Base-by-base conservation (phyloP, 2,329 filamentous ascomycete species). In the Blumeriella jaapii region DNA sequence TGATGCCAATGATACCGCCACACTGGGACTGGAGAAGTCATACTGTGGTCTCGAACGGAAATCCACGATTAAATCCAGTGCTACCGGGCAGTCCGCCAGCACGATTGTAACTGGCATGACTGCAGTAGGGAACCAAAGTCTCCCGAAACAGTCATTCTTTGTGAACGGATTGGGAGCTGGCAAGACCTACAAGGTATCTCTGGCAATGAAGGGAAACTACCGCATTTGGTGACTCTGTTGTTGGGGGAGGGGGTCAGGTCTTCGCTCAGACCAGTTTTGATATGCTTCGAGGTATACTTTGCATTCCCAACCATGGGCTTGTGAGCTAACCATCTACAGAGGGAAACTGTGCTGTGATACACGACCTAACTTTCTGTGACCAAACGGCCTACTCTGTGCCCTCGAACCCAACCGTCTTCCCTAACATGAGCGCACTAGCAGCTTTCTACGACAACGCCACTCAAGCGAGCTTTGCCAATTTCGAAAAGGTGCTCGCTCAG, bases 311-410 rank as follows among this genome's bases (percentile, higher is more conserved):
- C 20, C 25, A 6, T 9, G 11, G 8, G 6, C 22, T 4, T 18
- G 17, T 18, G 15, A 31, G 34, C 44, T 51, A 39, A 49, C 31
- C 15, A 17, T 19, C 6, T 12, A 17, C 17, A 74, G 83, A 82
- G 39, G 71, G 75, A 40, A 93, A 87, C 52, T 98, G 91, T 57
- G 79, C 80, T 40, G 69, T 98, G 25, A 68, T 96, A 29, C 87
- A 78, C 57, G 78, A 93, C 53, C 73, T 98, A n/a, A 66, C 76
- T 0, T 93, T 96, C 58, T 98, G 91, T 61, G 71, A 79, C 47
- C 75, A 89, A 49, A 81, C 89, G 30, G 84, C 89, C 32, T 95
- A 95, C 55, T 82, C 89, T 5, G 91, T 95, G 0, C 91, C 91
- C 0, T 78, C 81, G 25, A 93, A 93, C 51, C 67, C 74, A 2